phyloP scores from a whole-genome alignment of 805 yeast genomes.

The Spathaspora passalidarum region DNA sequence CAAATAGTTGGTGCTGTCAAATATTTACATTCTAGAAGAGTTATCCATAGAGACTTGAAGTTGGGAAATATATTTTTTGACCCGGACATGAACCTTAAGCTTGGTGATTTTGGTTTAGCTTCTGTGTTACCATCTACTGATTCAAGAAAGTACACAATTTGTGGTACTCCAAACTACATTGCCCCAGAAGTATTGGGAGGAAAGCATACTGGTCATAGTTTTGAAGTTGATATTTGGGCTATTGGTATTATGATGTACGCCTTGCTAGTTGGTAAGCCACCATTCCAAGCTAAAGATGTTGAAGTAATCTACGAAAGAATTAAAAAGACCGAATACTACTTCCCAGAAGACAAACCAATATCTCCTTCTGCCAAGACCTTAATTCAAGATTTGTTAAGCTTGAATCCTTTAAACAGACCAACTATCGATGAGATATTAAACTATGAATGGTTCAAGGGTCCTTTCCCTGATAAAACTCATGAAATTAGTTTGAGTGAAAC shows the following conservation, averaged over 20 bases:
- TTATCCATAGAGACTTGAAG: conserved; percentile 93
- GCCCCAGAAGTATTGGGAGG: conserved; percentile 97
- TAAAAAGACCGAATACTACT: conserved; percentile 72
- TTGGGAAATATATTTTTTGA: conserved; percentile 95
- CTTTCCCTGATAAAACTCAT: conserved; percentile 72
- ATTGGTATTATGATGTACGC: conserved; percentile 96
- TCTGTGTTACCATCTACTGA: conserved; percentile 70
- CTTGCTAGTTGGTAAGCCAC: conserved; percentile 89
- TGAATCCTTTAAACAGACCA: conserved; percentile 82
- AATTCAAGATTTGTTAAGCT: conserved; percentile 67
- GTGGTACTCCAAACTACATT: conserved; percentile 98
- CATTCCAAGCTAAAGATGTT: conserved; percentile 95
- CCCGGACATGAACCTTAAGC: conserved; percentile 87
- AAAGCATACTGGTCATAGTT: conserved; percentile 83
- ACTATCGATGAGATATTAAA: conserved; percentile 72
- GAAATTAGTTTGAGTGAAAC: conserved; percentile 58
- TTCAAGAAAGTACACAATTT: conserved; percentile 85
- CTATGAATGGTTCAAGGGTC: conserved; percentile 84
- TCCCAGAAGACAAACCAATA: conserved; percentile 69
- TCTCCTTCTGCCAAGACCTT: conserved; percentile 71
- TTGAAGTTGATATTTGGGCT: conserved; percentile 97
- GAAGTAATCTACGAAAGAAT: conserved; percentile 89
- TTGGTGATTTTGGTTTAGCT: conserved; percentile 99
- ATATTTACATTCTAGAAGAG: conserved; percentile 87
- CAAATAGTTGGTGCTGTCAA: conserved; percentile 93